Evolutionary conservation across 1,284 basidiomycete species (phyloP), one percentile per base, ranked within the genome.

Genomic region (Meira miltonrushii): DNA sequence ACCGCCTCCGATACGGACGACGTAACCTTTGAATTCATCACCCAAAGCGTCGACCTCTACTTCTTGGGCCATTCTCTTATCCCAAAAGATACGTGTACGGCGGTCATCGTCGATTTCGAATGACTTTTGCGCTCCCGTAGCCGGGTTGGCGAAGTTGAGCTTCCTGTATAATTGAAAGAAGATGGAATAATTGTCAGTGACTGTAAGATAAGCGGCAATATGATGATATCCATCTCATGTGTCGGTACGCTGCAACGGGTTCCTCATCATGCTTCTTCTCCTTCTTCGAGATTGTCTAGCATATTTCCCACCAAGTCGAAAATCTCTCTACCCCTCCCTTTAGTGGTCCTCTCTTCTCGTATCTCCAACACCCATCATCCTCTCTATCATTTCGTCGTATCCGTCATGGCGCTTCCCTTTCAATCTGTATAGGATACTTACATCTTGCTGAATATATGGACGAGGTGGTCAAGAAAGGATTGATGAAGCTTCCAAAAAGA

Each of bases 1-100:
- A 66, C 91, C 91, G 78, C 94, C 93, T 51, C 91, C 92, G 83
- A 98, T 90, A 78, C 92, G 88, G 85, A 96, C 87, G 81, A 96
- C 83, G 83, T 97, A 97, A 64, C 94, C 94, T 81, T 91, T 92
- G 85, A 87, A 97, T 83, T 97, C 94, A 79, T 95, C 90, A 75
- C 93, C 92, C 75, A 97, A 83, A 57, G 87, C 81, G 83, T 95
- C 92, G 69, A 86, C 89, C 61, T 89, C 85, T 77, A 97, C 90
- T 82, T 97, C 94, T 80, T 96, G 91, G 46, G 90, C 79, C 84
- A 97, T 93, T 82, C 88, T 89, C 86, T 92, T 93, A 82, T 95
- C 92, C 82, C 88, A 92, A 84, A 96, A 94, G 83, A 90, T 80
- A 80, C 92, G 90, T 82, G 59, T 67, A 60, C 66, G 37, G 40